A percentile compares a stretch with the other conserved stretches of the same genome.
Evolutionary conservation across 306 rosid species (phyloP).

Genomic region (Elaeagnus macrophylla): DNA sequence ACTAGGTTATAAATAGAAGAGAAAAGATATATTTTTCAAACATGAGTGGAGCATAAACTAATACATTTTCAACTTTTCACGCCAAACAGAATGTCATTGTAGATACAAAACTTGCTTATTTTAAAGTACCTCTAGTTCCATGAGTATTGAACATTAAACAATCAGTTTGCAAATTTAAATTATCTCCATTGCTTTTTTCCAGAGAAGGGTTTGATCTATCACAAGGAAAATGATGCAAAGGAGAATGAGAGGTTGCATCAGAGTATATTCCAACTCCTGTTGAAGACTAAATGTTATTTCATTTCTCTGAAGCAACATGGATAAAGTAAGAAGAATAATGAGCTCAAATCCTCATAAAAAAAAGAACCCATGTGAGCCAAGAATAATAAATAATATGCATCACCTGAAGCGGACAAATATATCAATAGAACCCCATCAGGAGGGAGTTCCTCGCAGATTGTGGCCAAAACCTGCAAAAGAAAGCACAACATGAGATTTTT

Average conservation of each 20-base stretch:
- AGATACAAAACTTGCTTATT: background rate
- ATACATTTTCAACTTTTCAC: background rate
- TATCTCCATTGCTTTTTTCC: slow-evolving; percentile 23
- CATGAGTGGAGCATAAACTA: background rate
- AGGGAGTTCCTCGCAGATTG: slow-evolving; percentile 95
- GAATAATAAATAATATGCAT: slow-evolving; percentile 13
- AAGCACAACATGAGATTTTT: slow-evolving; percentile 9
- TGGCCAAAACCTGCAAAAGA: slow-evolving; percentile 74
- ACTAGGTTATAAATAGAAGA: too few relatives aligned
- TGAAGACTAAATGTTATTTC: slow-evolving; percentile 23
- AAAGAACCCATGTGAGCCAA: slow-evolving; percentile 1
- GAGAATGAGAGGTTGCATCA: slow-evolving; percentile 25
- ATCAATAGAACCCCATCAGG: slow-evolving; percentile 77
- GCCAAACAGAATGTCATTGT: too few relatives aligned
- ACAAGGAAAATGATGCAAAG: slow-evolving; percentile 12
- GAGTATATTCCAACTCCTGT: slow-evolving; percentile 40
- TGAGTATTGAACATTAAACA: slow-evolving; percentile 53
- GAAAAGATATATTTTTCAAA: too few relatives aligned
- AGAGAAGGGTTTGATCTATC: slow-evolving; percentile 22
- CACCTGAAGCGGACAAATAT: slow-evolving; percentile 93
- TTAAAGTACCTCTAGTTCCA: slow-evolving; percentile 59
- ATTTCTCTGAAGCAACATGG: slow-evolving; percentile 26
- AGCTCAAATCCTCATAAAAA: slow-evolving; percentile 8
- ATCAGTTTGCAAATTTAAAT: slow-evolving; percentile 25
- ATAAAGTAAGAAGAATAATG: slow-evolving; percentile 18